Conservation (phyloP, 352 stramenopile genomes). For the Globisporangium cederbergense region DNA sequence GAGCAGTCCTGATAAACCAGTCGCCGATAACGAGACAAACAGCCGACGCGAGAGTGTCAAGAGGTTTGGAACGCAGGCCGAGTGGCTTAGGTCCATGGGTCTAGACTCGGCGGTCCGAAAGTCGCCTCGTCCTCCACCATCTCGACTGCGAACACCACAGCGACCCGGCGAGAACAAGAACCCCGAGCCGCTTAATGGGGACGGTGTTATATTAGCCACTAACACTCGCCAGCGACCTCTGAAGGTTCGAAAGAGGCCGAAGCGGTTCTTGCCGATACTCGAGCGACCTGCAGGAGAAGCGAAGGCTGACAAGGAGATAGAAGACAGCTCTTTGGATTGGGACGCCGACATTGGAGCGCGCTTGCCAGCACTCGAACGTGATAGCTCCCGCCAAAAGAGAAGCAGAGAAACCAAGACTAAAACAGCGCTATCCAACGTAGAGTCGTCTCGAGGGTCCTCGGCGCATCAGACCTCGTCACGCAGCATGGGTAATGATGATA, state of each 20-base stretch:
- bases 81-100: slow-evolving; percentile 16
- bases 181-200: too few relatives aligned
- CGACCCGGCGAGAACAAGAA: not conserved
- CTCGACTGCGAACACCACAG: slow-evolving; percentile 9
- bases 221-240: not conserved
- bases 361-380: not conserved
- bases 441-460: not conserved
- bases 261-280: slow-evolving; percentile 13
- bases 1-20: not conserved
- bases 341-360: not conserved
- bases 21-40: too few relatives aligned
- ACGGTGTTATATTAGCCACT: too few relatives aligned
- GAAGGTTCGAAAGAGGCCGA: slow-evolving; percentile 5
- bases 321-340: not conserved
- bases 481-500: not conserved
- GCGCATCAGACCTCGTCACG: not conserved
- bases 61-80: slow-evolving; percentile 13
- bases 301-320: not conserved
- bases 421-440: not conserved
- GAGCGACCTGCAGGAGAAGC: not conserved
- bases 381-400: not conserved
- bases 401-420: not conserved
- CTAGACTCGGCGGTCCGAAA: slow-evolving; percentile 1
- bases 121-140: slow-evolving; percentile 10
- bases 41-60: not conserved